Base-by-base conservation (phyloP, 2,329 filamentous ascomycete genomes). In the Madurella mycetomatis region DNA sequence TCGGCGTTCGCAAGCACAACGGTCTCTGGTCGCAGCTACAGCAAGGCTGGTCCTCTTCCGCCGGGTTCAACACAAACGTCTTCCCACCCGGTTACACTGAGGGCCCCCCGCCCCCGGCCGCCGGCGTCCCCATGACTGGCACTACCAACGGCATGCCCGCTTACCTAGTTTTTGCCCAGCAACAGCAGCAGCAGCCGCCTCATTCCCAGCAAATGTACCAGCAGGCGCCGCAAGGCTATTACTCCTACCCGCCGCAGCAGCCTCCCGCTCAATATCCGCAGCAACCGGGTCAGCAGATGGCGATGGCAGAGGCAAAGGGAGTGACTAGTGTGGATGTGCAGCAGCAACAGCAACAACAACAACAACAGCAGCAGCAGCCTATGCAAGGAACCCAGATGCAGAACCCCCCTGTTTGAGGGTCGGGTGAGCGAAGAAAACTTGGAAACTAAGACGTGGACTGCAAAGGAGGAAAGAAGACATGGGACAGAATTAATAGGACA, bases 11-110 rank as follows among this genome's bases (percentile, higher is more conserved):
- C 19, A 64, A 61, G 53, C 16, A 41, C 12, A 49, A 54, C 9
- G 66, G 66, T 1, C 54, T 67, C 11, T 68, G 66, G 66, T 59
- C 60, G 12, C 61, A 57, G 4, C 13, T 49, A 3, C 60, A 61
- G 54, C 55, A 44, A 4, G 47, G 25, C 4, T 60, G 54, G 57
- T 17, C 13, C 42, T 47, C 47, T 13, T 39, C 44, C n/a, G 7
- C 18, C 30, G 25, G 41, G 34, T 45, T 44, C 43, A 34, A 39
- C 18, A 16, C 30, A 8, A 19, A n/a, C 13, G 13, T 7, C 25
- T 7, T 25, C 25, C 25, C 25, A 25, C 3, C 25, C 25, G 25
- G 25, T 7, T 25, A 25, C 7, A 25, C 25, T 25, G 25, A 3
- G 25, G 25, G 25, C 25, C 25, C 25, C 25, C 4, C 25, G 25